Percentiles rank a stretch among this genome's conserved stretches.
Conservation (phyloP, 2,329 filamentous ascomycete species). For the Phialophora tarda region DNA sequence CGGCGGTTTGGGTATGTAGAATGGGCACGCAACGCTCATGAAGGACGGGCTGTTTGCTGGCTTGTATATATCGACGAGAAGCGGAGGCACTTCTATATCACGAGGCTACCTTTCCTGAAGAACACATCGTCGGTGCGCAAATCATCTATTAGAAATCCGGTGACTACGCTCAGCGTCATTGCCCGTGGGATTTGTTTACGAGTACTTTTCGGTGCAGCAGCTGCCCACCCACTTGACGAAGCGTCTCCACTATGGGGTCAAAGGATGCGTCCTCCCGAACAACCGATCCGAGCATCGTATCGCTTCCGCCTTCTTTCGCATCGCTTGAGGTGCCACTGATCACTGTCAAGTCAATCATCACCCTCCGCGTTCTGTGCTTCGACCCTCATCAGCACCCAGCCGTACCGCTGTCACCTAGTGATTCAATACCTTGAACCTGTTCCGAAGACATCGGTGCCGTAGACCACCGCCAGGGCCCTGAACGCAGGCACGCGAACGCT, state of each 20-base stretch:
- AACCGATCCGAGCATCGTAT: neutral
- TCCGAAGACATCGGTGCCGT: neutral
- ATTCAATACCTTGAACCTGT: too few relatives aligned
- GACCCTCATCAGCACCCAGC: neutral
- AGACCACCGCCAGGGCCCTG: neutral
- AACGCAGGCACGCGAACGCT: conserved; percentile 10
- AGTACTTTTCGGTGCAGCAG: neutral
- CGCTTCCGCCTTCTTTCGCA: neutral
- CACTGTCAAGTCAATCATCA: neutral
- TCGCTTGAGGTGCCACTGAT: neutral
- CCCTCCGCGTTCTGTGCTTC: neutral
- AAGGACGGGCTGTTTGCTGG: neutral
- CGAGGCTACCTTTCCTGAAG: neutral
- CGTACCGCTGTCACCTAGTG: neutral
- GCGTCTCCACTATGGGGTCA: neutral
- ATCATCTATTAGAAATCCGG: neutral
- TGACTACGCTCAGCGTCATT: neutral
- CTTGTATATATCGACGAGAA: neutral
- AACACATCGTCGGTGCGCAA: neutral
- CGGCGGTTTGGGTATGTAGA: neutral
- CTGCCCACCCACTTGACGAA: neutral
- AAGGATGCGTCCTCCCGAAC: neutral
- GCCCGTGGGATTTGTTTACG: neutral
- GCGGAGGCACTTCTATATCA: neutral
- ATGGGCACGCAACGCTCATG: neutral